phyloP scores from a whole-genome alignment of 345 rosid species.

The Leavenworthia alabamica region DNA sequence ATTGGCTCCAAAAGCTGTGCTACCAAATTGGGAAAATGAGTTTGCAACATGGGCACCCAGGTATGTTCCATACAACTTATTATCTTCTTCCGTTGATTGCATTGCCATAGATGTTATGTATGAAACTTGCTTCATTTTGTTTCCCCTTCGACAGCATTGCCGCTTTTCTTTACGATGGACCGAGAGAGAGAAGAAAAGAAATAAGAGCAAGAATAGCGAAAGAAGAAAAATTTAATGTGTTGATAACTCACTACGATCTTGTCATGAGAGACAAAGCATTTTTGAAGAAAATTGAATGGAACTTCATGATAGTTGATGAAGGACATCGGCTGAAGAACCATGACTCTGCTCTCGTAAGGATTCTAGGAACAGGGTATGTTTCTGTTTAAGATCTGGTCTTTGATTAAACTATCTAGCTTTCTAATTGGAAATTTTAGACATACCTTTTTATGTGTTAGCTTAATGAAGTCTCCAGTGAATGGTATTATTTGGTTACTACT shows the following conservation, averaged over 20 bases:
- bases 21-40: slow-evolving; percentile 93
- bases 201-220: slow-evolving; percentile 55
- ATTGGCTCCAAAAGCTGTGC: slow-evolving; percentile 98
- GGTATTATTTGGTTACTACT: slow-evolving; percentile 10
- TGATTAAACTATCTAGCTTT: not conserved
- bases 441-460: not conserved
- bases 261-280: slow-evolving; percentile 94
- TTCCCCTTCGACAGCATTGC: slow-evolving; percentile 50
- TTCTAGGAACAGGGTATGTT: slow-evolving; percentile 79
- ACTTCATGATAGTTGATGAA: slow-evolving; percentile 93
- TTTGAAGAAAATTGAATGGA: slow-evolving; percentile 83
- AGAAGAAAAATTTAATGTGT: slow-evolving; percentile 56
- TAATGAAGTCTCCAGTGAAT: slow-evolving; percentile 9
- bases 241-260: slow-evolving; percentile 92
- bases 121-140: slow-evolving; percentile 1
- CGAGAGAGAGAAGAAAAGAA: slow-evolving; percentile 81
- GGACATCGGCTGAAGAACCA: slow-evolving; percentile 97
- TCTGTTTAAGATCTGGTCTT: not conserved
- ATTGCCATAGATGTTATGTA: not conserved
- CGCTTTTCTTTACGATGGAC: slow-evolving; percentile 92
- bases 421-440: not conserved
- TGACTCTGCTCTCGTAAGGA: slow-evolving; percentile 78
- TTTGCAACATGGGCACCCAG: slow-evolving; percentile 88
- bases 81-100: not conserved
- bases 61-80: slow-evolving; percentile 29